Percentiles rank a stretch among this genome's conserved stretches.
Evolutionary conservation across 2,329 filamentous ascomycete genomes (phyloP).

Genomic region (Lojkania enalia): DNA sequence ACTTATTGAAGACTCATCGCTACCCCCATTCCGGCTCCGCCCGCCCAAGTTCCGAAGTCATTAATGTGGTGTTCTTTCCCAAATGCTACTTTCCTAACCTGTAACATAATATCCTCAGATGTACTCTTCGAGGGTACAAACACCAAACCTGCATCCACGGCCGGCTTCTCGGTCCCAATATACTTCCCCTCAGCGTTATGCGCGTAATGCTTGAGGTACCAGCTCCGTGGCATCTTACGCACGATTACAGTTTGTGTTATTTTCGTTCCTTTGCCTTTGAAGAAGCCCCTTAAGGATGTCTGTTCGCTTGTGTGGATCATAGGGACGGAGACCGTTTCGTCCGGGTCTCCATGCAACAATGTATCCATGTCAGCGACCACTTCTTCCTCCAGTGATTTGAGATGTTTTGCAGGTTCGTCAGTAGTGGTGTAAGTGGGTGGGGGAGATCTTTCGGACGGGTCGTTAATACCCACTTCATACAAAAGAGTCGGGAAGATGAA

Average conservation of each 20-base stretch:
- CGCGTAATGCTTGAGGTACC: constrained; percentile 35
- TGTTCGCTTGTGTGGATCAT: constrained; percentile 26
- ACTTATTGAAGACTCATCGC: too few relatives aligned
- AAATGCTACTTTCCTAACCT: constrained; percentile 33
- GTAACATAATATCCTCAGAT: constrained; percentile 29
- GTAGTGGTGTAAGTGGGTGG: constrained; percentile 1
- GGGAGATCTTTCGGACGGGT: too few relatives aligned
- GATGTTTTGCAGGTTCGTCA: too few relatives aligned
- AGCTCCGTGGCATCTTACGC: constrained; percentile 30
- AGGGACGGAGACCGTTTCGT: constrained; percentile 24
- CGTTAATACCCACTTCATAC: too few relatives aligned
- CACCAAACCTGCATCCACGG: constrained; percentile 28
- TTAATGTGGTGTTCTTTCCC: constrained; percentile 20
- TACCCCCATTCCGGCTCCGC: not conserved
- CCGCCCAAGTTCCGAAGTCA: constrained; percentile 1
- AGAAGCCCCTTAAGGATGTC: constrained; percentile 17
- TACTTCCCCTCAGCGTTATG: constrained; percentile 35
- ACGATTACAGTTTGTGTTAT: constrained; percentile 27
- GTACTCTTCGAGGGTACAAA: constrained; percentile 34
- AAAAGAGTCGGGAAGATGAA: too few relatives aligned
- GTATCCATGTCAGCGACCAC: constrained; percentile 16
- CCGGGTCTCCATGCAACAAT: constrained; percentile 18
- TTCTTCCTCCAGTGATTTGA: constrained; percentile 15
- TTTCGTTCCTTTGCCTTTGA: constrained; percentile 15
- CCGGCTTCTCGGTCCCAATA: constrained; percentile 25